phyloP scores from a whole-genome alignment of 2,329 filamentous ascomycete species.

The Trichophyton verrucosum region DNA sequence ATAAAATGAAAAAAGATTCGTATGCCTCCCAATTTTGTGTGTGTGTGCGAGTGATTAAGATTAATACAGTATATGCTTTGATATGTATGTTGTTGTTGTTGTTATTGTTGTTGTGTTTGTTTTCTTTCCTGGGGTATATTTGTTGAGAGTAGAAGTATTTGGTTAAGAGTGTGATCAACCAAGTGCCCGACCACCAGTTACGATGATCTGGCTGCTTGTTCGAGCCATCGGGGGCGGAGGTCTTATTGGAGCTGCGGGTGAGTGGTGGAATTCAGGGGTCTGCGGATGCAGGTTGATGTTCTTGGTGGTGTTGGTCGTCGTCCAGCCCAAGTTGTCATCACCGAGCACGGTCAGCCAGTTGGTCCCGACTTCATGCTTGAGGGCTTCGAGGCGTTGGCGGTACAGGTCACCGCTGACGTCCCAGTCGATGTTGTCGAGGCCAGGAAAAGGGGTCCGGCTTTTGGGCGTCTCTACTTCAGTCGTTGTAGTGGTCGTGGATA shows the following conservation, averaged over 20 bases:
- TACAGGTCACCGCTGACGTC: slow-evolving; percentile 59
- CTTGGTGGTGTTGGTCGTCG: slow-evolving; percentile 20
- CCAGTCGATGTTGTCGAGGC: slow-evolving; percentile 22
- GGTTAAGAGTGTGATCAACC: slow-evolving; percentile 16
- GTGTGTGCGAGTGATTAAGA: not conserved
- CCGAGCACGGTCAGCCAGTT: slow-evolving; percentile 77
- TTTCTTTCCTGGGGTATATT: not conserved
- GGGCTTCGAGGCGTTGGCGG: slow-evolving; percentile 71
- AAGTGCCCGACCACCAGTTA: slow-evolving; percentile 30
- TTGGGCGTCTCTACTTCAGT: slow-evolving; percentile 1
- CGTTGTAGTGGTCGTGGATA: not conserved
- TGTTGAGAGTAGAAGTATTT: not conserved
- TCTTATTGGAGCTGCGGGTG: slow-evolving; percentile 20
- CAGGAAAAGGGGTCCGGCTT: slow-evolving; percentile 16
- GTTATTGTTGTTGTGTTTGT: not conserved
- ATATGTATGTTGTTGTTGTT: not conserved
- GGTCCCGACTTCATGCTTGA: slow-evolving; percentile 74
- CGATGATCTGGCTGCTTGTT: slow-evolving; percentile 28
- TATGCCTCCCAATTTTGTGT: slow-evolving; percentile 1
- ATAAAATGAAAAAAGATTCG: not conserved
- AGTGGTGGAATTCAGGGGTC: slow-evolving; percentile 21
- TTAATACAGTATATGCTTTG: not conserved
- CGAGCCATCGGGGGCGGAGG: slow-evolving; percentile 23
- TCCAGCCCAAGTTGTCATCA: slow-evolving; percentile 50
- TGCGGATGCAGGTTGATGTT: slow-evolving; percentile 19